These are phyloP conservation scores for Saposhnikovia divaricata DNA, from an alignment of 129 eudicot species.

Conservation along the genomic window DNA sequence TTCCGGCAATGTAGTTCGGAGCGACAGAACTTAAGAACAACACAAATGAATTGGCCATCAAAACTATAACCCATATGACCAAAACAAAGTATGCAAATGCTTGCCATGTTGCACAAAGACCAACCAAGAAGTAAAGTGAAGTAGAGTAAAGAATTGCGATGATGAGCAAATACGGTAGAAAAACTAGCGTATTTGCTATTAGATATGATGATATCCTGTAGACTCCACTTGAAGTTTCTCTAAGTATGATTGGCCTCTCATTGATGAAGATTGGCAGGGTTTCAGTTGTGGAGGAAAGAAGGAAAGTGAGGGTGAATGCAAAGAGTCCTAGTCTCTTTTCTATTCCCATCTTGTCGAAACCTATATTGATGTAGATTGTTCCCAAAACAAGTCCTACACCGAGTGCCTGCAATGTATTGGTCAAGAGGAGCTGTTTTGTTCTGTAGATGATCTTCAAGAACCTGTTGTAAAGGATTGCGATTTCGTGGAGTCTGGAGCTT, in stretches of 20 bases:
- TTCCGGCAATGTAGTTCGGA: slow-evolving; percentile 89
- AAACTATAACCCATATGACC: slow-evolving; percentile 66
- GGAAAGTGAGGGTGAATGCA: slow-evolving; percentile 91
- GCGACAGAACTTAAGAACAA: slow-evolving; percentile 80
- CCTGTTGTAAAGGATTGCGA: slow-evolving; percentile 40
- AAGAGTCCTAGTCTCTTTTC: slow-evolving; percentile 81
- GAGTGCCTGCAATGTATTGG: slow-evolving; percentile 81
- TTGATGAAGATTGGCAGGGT: slow-evolving; percentile 84
- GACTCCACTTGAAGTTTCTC: slow-evolving; percentile 92
- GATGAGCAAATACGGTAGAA: slow-evolving; percentile 67
- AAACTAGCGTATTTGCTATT: slow-evolving; percentile 79
- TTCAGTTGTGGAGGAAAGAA: slow-evolving; percentile 91
- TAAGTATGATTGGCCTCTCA: slow-evolving; percentile 72
- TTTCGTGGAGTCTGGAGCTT: slow-evolving; percentile 74
- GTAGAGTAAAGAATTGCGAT: slow-evolving; percentile 73
- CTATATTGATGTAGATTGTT: slow-evolving; percentile 78
- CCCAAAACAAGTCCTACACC: slow-evolving; percentile 81
- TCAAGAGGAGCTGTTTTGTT: slow-evolving; percentile 71
- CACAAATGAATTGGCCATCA: slow-evolving; percentile 94
- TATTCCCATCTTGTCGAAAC: slow-evolving; percentile 60
- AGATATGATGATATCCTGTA: slow-evolving; percentile 78
- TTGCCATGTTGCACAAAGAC: slow-evolving; percentile 70
- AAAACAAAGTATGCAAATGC: slow-evolving; percentile 70
- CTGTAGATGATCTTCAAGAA: slow-evolving; percentile 76
- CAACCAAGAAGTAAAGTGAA: slow-evolving; percentile 74